Evolutionary conservation across 2,329 filamentous ascomycete species (phyloP), one percentile per base, ranked within the genome.

Genomic region (Alternaria arbusti): DNA sequence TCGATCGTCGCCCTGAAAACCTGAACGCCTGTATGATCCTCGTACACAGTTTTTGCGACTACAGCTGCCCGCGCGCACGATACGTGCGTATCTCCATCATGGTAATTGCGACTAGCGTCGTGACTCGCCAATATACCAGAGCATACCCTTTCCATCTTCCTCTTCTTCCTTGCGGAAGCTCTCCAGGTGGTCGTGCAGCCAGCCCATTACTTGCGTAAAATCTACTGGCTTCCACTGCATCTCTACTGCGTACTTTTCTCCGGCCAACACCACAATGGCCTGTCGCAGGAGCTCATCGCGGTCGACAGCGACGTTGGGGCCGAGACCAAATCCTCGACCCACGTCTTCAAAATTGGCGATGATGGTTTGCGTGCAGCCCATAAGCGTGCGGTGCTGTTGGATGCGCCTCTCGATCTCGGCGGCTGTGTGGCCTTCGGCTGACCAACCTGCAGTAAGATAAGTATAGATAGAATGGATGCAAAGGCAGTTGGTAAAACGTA

Each of bases 251-350:
- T 74, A 74, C 58, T 71, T 76, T 23, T 72, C 70, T 12, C 76
- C 76, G 15, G 75, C 77, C n/a, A 79, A 54, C 13, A 76, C 68
- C 26, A 75, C 71, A 47, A 79, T 70, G 0, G 77, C 76, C 65
- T 79, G 76, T 46, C 74, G 68, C 43, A 79, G 63, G 32, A 79
- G 56, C 56, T 78, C 77, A 54, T 79, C 76, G 58, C 67, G 70
- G 47, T 75, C 70, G 2, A 70, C 66, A 0, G 64, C 62, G 10
- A 69, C 57, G 50, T 65, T 63, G 23, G 68, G 67, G 26, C 64
- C 66, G 45, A 70, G 61, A 6, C 68, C 70, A 30, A 71, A 68
- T 1, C 71, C 71, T 61, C 70, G 68, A n/a, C 69, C 69, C 30
- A 79, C 71, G 25, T 74, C 73, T 30, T 77, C 67, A 60, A 74